Base-by-base conservation (phyloP, 176 grass and related monocot genomes). In the Triticum turgidum region DNA sequence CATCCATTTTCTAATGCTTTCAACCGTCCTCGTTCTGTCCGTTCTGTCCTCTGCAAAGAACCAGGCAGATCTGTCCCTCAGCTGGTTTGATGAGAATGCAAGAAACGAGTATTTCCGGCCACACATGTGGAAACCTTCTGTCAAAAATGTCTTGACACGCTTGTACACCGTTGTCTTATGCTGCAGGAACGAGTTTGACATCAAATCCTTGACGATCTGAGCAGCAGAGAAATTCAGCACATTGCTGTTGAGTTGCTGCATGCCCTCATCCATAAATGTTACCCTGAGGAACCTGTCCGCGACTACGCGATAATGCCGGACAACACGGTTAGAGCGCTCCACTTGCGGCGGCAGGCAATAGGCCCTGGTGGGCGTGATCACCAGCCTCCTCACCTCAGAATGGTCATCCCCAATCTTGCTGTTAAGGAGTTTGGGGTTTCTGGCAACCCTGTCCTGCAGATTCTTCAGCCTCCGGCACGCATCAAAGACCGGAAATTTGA, bases 251-350 rank as follows among this genome's bases (percentile, higher is more conserved):
- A 98, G 85, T 10, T 14, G 58, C 79, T 93, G 87, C 91, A 91
- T 93, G 4, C 91, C 92, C 82, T 98, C 95, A 47, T 98, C 95
- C 87, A 90, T 98, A 64, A 98, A 95, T 37, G 89, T 93, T 49
- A 98, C 92, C 52, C 95, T 94, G 85, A 98, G 73, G 78, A 98
- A 98, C 27, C 92, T 88, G 80, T 98, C 92, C 0, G 87, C 58
- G 7, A 93, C 85, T 30, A 87, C 89, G 17, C 61, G 79, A 72
- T 95, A 98, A 41, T 91, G 84, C 30, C 92, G 69, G 30, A 95
- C 77, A 15, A 98, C 91, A 33, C 92, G 90, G 18, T 98, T 98
- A 7, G 95, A 91, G 29, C 86, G 80, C 67, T 98, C 92, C 10
- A 84, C 84, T 85, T 91, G 92, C 33, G 95, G 85, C 15, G 92